phyloP scores from a whole-genome alignment of 2,329 filamentous ascomycete species.

The Stachybotrys elegans region DNA sequence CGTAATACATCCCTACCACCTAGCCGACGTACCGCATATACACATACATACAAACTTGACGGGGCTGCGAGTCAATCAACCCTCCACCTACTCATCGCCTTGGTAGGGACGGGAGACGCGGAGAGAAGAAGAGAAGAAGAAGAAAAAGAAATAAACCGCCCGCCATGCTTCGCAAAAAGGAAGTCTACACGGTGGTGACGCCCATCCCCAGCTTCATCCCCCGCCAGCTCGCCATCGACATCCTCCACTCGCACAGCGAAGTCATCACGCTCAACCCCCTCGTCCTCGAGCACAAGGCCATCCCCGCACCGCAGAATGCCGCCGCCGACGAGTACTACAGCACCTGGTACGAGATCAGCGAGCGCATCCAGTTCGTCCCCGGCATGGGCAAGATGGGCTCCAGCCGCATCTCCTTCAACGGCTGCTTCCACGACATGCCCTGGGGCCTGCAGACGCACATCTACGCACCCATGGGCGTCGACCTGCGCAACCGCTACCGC shows the following conservation, averaged over 20 bases:
- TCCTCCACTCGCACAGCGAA: conserved; percentile 65
- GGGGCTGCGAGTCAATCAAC: too few species aligned
- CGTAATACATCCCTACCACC: too few species aligned
- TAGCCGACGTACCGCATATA: too few species aligned
- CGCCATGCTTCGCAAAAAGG: conserved; percentile 58
- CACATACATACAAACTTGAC: too few species aligned
- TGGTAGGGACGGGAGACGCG: background rate
- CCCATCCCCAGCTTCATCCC: conserved; percentile 66
- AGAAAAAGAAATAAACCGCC: background rate
- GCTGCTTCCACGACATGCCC: conserved; percentile 67
- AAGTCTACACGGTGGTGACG: conserved; percentile 63
- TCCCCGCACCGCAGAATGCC: conserved; percentile 62
- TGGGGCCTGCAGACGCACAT: conserved; percentile 69
- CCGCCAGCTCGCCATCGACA: conserved; percentile 66
- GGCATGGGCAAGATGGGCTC: conserved; percentile 61
- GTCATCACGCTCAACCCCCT: conserved; percentile 68
- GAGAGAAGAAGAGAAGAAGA: background rate
- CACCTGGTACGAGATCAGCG: conserved; percentile 68
- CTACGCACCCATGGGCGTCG: conserved; percentile 62
- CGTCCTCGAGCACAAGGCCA: conserved; percentile 57
- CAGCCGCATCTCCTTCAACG: conserved; percentile 63
- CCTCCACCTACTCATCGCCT: background rate
- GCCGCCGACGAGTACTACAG: conserved; percentile 67
- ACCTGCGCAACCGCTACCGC: conserved; percentile 63
- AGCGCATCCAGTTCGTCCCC: conserved; percentile 64